These are phyloP conservation scores for Lolium rigidum DNA, from an alignment of 176 grass and related monocot genomes.

Conservation along the genomic window DNA sequence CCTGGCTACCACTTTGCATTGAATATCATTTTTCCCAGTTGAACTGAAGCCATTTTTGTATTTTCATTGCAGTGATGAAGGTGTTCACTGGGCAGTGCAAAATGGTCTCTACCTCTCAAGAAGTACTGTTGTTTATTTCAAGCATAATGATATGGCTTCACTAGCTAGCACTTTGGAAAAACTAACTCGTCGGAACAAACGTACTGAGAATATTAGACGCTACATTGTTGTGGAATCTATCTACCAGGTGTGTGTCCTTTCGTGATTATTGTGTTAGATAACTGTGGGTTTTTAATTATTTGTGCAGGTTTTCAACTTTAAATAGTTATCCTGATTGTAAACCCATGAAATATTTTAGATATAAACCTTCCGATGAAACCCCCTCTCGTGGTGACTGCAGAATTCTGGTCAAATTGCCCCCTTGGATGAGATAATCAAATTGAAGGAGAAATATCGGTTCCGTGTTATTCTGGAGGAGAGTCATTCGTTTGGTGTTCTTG, in stretches of 20 bases:
- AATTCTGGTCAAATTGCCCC: slow-evolving; percentile 91
- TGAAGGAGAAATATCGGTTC: slow-evolving; percentile 98
- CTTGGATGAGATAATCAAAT: slow-evolving; percentile 87
- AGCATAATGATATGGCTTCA: slow-evolving; percentile 98
- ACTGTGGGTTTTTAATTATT: slow-evolving; percentile 2
- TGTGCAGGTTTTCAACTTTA: slow-evolving; percentile 34
- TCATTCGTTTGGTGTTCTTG: slow-evolving; percentile 97
- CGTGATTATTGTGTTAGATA: slow-evolving; percentile 32
- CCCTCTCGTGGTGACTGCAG: slow-evolving; percentile 47
- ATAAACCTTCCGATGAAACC: slow-evolving; percentile 28
- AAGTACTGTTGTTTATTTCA: slow-evolving; percentile 95
- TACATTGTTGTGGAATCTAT: slow-evolving; percentile 97
- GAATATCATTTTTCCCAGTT: not conserved
- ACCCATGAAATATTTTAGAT: slow-evolving; percentile 25
- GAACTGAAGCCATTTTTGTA: slow-evolving; percentile 10
- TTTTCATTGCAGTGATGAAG: slow-evolving; percentile 79
- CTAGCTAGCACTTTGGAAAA: slow-evolving; percentile 83
- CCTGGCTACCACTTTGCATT: slow-evolving; percentile 18
- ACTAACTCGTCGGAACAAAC: slow-evolving; percentile 77
- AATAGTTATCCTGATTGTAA: slow-evolving; percentile 9
- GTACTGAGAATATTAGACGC: slow-evolving; percentile 80
- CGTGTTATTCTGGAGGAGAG: slow-evolving; percentile 89
- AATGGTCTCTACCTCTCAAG: slow-evolving; percentile 93
- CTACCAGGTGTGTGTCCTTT: slow-evolving; percentile 73
- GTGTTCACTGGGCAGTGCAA: slow-evolving; percentile 95